Conservation (phyloP, 345 rosid species). For the Syzygium aqueum region DNA sequence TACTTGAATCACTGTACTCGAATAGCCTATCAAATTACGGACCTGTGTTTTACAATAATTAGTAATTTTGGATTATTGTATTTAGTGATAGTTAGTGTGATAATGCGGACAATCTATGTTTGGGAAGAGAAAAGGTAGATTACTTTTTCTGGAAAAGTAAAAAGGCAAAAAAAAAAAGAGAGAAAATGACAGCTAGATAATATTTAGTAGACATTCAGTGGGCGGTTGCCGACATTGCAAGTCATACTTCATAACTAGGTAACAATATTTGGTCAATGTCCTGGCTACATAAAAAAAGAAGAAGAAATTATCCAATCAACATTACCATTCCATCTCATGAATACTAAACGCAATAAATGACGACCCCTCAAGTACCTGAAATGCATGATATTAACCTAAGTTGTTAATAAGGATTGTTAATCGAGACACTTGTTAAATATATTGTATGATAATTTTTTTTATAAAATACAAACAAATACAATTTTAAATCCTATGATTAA, state of each 20-base stretch:
- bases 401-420: no score
- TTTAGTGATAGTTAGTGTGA: neutral
- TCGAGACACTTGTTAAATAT: no score
- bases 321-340: neutral
- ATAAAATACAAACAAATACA: no score
- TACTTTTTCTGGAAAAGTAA: accelerated
- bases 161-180: neutral
- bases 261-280: neutral
- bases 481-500: no score
- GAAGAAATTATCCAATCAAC: no score
- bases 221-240: slow-evolving; percentile 2
- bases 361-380: no score
- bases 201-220: neutral
- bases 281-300: accelerated
- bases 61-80: accelerated
- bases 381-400: no score
- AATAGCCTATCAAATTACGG: neutral
- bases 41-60: no score
- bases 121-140: neutral
- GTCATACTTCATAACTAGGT: neutral
- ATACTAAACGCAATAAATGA: no score
- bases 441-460: no score
- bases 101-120: neutral
- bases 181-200: neutral
- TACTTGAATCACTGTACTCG: no score